A percentile compares a stretch with the other conserved stretches of the same genome.
phyloP scores from a whole-genome alignment of 169 alveolate species.

The Haemoproteus tartakovskyi region DNA sequence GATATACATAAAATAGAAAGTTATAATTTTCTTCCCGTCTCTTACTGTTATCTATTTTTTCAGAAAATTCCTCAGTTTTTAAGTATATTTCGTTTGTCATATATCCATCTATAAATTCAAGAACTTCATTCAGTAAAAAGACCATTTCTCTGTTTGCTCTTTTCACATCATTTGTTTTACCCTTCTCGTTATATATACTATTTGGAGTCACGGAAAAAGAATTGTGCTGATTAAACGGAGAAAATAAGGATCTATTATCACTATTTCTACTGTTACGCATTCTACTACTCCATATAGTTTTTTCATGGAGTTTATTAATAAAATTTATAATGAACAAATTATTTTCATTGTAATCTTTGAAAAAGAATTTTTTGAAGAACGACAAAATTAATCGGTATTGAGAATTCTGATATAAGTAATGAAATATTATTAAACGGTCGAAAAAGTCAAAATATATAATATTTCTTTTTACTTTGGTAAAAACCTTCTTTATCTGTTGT shows the following conservation, averaged over 20 bases:
- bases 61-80: neutral
- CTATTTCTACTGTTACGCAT: too few relatives aligned
- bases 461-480: conserved; percentile 36
- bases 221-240: too few relatives aligned
- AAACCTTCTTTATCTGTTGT: conserved; percentile 1
- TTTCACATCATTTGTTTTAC: too few relatives aligned
- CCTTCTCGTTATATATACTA: neutral
- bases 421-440: conserved; percentile 24
- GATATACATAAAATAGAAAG: conserved; percentile 11
- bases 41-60: neutral
- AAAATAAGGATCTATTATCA: too few relatives aligned
- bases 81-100: conserved; percentile 19
- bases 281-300: neutral
- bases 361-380: conserved; percentile 36
- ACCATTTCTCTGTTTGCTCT: neutral
- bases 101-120: conserved; percentile 13
- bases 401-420: conserved; percentile 8
- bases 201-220: neutral
- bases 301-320: conserved; percentile 4
- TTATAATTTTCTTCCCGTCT: neutral
- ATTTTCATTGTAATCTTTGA: neutral
- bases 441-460: conserved; percentile 17
- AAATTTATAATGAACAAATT: conserved; percentile 47
- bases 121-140: conserved; percentile 1
- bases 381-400: conserved; percentile 11